Base-by-base conservation (phyloP, 1,284 basidiomycete species). In the Naganishia albida region DNA sequence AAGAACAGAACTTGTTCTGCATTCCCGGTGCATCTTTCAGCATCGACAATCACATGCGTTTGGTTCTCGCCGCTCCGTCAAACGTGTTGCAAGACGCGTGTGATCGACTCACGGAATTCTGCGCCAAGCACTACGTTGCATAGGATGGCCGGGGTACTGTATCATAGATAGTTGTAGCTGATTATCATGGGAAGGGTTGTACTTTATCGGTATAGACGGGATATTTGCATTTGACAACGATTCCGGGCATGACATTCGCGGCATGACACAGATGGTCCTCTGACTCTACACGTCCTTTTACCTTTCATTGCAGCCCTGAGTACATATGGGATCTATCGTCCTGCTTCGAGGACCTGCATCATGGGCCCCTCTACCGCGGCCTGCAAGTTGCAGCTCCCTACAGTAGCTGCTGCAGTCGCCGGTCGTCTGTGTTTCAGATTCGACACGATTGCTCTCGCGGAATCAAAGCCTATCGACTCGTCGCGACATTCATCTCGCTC, bases 1-100 rank as follows among this genome's bases (percentile, higher is more conserved):
- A 69, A 20, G 76, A 79, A 64, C 73, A 79, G 68, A 73, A 73
- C 23, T 67, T 77, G 16, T 78, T 78, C 64, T 72, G 76, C 42
- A 69, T 80, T 15, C 77, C 77, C 0, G 76, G 77, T 1, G 56
- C 70, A 1, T 74, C 73, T 56, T 80, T 80, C 64, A 68, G 71
- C 34, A 71, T 75, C 38, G 69, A 71, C 3, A 75, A 75, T 13
- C 77, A 74, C 71, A 70, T 80, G 64, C 69, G 78, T 12, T 67
- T 79, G 49, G 77, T 79, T 4, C 71, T 75, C 8, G 77, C 74
- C 18, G 72, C 74, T 0, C 77, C 78, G 0, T 71, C 71, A 8
- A 69, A 71, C 2, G 68, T 77, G 20, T 73, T 77, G 69, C 46
- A 66, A 16, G 74, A 79, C 26, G 76, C 76, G 0, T 72, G 70